These are phyloP conservation scores for Nicotiana paniculata DNA, from an alignment of 257 asterid genomes.

Conservation along the genomic window DNA sequence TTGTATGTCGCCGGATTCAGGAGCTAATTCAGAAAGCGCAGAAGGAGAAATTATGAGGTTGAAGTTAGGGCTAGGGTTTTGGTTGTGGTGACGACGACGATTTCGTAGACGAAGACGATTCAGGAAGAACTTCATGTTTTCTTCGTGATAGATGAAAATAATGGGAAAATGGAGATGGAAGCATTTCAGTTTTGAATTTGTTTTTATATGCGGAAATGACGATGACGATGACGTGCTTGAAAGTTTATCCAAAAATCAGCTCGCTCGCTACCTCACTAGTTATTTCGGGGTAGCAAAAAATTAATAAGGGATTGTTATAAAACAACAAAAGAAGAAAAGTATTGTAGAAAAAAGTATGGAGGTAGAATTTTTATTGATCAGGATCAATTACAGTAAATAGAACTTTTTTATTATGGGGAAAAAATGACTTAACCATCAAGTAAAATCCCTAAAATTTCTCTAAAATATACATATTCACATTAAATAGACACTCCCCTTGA, in stretches of 20 bases:
- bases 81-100: neutral
- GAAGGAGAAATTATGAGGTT: neutral
- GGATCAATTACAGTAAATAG: too few relatives aligned
- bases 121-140: slow-evolving; percentile 11
- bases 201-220: neutral
- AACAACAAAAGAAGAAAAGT: too few relatives aligned
- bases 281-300: too few relatives aligned
- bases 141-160: neutral
- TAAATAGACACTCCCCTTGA: too few relatives aligned
- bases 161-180: neutral
- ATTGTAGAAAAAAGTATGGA: too few relatives aligned
- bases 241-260: neutral
- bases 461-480: too few relatives aligned
- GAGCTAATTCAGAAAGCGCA: neutral
- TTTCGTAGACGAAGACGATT: neutral
- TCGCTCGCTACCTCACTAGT: too few relatives aligned
- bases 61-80: slow-evolving; percentile 1
- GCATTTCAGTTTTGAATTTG: neutral
- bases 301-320: too few relatives aligned
- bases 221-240: neutral
- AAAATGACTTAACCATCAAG: too few relatives aligned
- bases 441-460: too few relatives aligned
- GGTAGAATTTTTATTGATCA: too few relatives aligned
- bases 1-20: neutral
- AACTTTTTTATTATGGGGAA: too few relatives aligned